Base-by-base conservation (phyloP, 1,139 yeast species). In the Pichia sp. region DNA sequence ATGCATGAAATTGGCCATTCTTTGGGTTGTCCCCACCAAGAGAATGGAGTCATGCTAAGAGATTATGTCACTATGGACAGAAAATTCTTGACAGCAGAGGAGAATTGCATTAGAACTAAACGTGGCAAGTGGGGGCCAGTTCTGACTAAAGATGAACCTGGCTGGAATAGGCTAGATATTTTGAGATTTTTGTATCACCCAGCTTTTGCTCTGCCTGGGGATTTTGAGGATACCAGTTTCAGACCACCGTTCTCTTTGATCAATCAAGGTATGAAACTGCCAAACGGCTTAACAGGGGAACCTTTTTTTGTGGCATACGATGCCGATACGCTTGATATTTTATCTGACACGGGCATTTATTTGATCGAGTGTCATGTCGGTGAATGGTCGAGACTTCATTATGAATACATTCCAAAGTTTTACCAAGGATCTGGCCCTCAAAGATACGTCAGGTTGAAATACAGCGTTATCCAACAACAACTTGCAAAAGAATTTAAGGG, bases 1-100 rank as follows among this genome's bases (percentile, higher is more conserved):
- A 77, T 91, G 86, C 99, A 93, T 66, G 98, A 93, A 66, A 85
- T 90, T 50, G 98, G 99, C 2, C 98, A 93, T 66, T 72, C 80
- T 28, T 72, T 91, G 41, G 96, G 97, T 0, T 86, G 95, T 59
- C 97, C 98, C 1, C 98, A 93, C 68, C 95, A 90, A 68, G 87
- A 83, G 3, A 74, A 76, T 60, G 98, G 98, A 18, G 87, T 91
- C 23, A 93, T 93, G 98, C 69, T 89, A 44, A 75, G 97, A 56
- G 96, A 87, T 58, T 93, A 91, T 64, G 74, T 84, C 13, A 79
- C 85, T 60, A 79, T 89, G 75, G 87, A 91, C 66, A 75, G 98
- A 54, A 80, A 90, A 7, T 91, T 90, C 64, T 76, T 85, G 74
- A 83, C 96, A 0, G 74, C 83, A 55, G 98, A 90, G 66, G 65